Percentiles rank a stretch among this genome's conserved stretches.
Conservation (phyloP, 495 filamentous ascomycete species). For the Aspergillus egyptiacus region DNA sequence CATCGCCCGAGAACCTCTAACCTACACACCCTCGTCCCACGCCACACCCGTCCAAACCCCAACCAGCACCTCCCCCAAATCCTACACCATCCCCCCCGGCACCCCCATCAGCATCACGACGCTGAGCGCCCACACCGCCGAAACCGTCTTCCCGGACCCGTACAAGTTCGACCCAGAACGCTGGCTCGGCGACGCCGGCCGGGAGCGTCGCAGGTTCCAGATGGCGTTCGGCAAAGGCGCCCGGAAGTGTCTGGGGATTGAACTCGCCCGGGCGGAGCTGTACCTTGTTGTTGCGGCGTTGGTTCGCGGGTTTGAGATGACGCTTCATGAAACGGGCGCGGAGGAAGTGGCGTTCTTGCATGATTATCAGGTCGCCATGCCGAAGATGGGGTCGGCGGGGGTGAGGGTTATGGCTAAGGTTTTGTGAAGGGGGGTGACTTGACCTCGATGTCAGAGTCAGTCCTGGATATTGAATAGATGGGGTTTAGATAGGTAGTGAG, state of each 20-base stretch:
- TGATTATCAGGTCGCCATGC: conserved; percentile 32
- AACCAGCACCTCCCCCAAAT: neutral
- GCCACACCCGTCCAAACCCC: neutral
- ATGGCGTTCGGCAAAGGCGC: conserved; percentile 22
- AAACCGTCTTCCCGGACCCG: conserved; percentile 22
- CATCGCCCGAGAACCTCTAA: conserved; percentile 26
- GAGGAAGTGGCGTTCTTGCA: conserved; percentile 25
- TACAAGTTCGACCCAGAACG: conserved; percentile 17
- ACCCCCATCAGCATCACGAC: conserved; percentile 27
- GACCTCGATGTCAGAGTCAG: too few species aligned
- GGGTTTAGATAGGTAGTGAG: too few species aligned
- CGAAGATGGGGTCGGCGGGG: conserved; percentile 25
- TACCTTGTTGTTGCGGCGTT: conserved; percentile 20
- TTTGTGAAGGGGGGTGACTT: too few species aligned
- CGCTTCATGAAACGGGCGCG: conserved; percentile 24
- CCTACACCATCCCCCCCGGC: conserved; percentile 21
- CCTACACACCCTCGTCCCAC: conserved; percentile 19
- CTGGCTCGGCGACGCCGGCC: conserved; percentile 14
- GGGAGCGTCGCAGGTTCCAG: conserved; percentile 17
- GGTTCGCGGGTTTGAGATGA: conserved; percentile 22
- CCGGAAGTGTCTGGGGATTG: conserved; percentile 25
- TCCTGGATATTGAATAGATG: too few species aligned
- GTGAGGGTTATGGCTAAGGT: neutral
- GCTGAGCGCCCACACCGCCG: conserved; percentile 19
- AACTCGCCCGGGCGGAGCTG: conserved; percentile 24